These are phyloP conservation scores for Monosporascus sp. DNA, from an alignment of 2,329 filamentous ascomycete species.

Conservation along the genomic window DNA sequence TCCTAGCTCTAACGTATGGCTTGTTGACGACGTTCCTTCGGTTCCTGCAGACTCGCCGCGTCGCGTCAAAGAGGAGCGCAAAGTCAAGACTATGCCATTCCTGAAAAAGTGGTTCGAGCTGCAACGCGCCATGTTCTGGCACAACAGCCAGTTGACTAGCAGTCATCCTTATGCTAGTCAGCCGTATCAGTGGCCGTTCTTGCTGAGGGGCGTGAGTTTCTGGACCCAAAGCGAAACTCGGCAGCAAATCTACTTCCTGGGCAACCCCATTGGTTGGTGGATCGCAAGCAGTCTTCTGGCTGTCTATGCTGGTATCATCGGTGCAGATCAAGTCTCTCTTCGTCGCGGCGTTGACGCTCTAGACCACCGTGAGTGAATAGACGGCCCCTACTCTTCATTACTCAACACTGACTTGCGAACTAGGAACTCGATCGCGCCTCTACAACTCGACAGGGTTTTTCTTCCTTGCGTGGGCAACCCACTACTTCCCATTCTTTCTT, in stretches of 20 bases:
- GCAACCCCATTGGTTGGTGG: constrained; percentile 98
- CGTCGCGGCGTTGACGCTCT: constrained; percentile 89
- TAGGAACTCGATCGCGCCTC: constrained; percentile 82
- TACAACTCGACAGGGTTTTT: constrained; percentile 99
- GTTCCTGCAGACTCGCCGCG: constrained; percentile 67
- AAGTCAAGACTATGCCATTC: constrained; percentile 83
- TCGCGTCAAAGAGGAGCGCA: constrained; percentile 66
- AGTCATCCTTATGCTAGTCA: constrained; percentile 94
- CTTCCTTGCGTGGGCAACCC: constrained; percentile 95
- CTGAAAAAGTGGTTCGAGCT: constrained; percentile 93
- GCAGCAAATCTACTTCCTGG: constrained; percentile 97
- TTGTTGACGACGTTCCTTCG: constrained; percentile 84
- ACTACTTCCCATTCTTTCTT: constrained; percentile 95
- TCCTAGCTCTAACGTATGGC: constrained; percentile 90
- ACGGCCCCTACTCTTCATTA: neutral
- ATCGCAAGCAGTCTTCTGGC: constrained; percentile 85
- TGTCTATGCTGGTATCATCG: constrained; percentile 86
- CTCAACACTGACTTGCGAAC: constrained; percentile 9
- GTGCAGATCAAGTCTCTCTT: constrained; percentile 88
- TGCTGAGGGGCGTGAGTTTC: constrained; percentile 95
- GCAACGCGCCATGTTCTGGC: constrained; percentile 97
- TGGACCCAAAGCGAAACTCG: constrained; percentile 96
- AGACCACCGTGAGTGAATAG: constrained; percentile 75
- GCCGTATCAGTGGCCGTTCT: constrained; percentile 96
- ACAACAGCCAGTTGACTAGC: constrained; percentile 96